phyloP scores from a whole-genome alignment of 306 rosid species.

The Gleditsia sinensis region DNA sequence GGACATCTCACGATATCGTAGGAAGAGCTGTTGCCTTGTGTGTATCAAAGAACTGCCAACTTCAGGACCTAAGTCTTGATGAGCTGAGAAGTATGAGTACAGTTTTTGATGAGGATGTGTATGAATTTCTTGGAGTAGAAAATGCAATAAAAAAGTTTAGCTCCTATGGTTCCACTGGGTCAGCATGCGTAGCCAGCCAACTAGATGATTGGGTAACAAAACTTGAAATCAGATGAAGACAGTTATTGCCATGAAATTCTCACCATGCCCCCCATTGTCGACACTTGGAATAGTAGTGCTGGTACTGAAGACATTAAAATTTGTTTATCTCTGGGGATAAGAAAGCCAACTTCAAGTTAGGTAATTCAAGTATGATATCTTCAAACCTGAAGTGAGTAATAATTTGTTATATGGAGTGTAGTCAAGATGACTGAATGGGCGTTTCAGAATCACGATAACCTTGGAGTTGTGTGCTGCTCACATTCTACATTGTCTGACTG shows the following conservation, averaged over 20 bases:
- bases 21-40: conserved; percentile 87
- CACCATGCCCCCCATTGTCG: not conserved
- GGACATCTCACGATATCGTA: conserved; percentile 91
- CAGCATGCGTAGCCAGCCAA: conserved; percentile 81
- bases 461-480: conserved; percentile 17
- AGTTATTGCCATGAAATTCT: conserved; percentile 7
- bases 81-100: conserved; percentile 69
- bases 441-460: too few relatives aligned
- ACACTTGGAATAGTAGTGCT: not conserved
- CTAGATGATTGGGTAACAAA: conserved; percentile 62
- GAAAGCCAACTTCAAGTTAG: not conserved
- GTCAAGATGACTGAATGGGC: conserved; percentile 13
- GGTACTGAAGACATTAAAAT: not conserved
- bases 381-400: not conserved
- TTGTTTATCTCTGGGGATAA: not conserved
- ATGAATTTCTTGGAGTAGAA: conserved; percentile 86
- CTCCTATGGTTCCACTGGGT: conserved; percentile 94
- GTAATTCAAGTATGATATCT: not conserved
- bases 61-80: conserved; percentile 65
- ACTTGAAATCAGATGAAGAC: conserved; percentile 51
- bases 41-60: conserved; percentile 65
- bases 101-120: conserved; percentile 73
- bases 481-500: not conserved
- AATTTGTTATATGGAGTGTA: not conserved
- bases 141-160: conserved; percentile 74